Percentiles rank a stretch among this genome's conserved stretches.
phyloP scores from a whole-genome alignment of 2,329 filamentous ascomycete genomes.

The Colletotrichum liriopes region DNA sequence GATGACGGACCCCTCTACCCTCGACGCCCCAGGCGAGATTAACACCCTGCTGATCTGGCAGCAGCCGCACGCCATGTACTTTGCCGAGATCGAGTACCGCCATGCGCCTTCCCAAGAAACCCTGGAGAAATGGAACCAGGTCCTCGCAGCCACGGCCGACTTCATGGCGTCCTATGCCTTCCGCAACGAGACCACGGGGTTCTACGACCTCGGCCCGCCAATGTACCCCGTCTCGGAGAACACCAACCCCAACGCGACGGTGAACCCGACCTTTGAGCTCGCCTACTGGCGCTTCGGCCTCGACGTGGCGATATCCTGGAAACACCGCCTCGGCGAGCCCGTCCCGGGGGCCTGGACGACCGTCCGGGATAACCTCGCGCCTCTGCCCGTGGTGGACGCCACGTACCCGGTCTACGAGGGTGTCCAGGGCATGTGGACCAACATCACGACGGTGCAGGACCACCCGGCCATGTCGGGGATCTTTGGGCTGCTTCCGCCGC shows the following conservation, averaged over 20 bases:
- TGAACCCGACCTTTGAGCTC: slow-evolving; percentile 73
- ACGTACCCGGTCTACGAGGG: slow-evolving; percentile 70
- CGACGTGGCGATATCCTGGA: slow-evolving; percentile 68
- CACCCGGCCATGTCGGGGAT: slow-evolving; percentile 61
- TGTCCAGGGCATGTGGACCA: slow-evolving; percentile 59
- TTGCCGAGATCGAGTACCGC: slow-evolving; percentile 71
- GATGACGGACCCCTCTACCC: slow-evolving; percentile 62
- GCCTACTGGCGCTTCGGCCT: slow-evolving; percentile 76
- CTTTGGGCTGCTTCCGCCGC: slow-evolving; percentile 60
- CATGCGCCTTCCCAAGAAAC: slow-evolving; percentile 59
- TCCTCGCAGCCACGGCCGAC: slow-evolving; percentile 67
- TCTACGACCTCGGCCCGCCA: slow-evolving; percentile 66
- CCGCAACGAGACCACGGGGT: slow-evolving; percentile 64
- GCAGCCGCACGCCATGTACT: slow-evolving; percentile 73
- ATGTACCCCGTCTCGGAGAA: slow-evolving; percentile 69
- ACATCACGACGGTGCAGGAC: slow-evolving; percentile 56
- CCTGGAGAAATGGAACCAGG: slow-evolving; percentile 66
- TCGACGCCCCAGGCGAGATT: slow-evolving; percentile 72
- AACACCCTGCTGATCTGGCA: slow-evolving; percentile 76
- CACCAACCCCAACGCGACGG: slow-evolving; percentile 69
- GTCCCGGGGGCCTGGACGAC: slow-evolving; percentile 62
- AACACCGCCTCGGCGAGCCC: slow-evolving; percentile 59
- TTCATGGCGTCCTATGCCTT: slow-evolving; percentile 74
- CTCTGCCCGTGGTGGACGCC: slow-evolving; percentile 64
- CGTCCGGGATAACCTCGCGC: slow-evolving; percentile 68